These are phyloP conservation scores for Colletotrichum scovillei DNA, from an alignment of 2,329 filamentous ascomycete species.

Conservation along the genomic window DNA sequence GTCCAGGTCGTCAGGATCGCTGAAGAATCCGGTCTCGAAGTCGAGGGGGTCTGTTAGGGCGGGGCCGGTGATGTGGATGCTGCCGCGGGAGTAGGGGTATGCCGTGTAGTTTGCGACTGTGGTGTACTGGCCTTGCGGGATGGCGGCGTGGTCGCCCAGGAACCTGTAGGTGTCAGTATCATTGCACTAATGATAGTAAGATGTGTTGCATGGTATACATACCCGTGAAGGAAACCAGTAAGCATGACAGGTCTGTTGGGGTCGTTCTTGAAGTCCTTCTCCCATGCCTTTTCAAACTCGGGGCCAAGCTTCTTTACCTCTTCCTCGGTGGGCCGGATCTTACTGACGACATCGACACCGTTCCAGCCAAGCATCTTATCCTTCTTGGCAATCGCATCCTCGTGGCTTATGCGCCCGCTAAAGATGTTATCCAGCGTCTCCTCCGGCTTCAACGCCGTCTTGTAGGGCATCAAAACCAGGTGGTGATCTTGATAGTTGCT, in stretches of 20 bases:
- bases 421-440: conserved; percentile 55
- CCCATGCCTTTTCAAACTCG: conserved; percentile 62
- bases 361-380: conserved; percentile 63
- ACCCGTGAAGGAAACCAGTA: conserved; percentile 38
- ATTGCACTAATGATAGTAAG: neutral
- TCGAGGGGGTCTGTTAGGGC: conserved; percentile 52
- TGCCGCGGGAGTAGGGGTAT: conserved; percentile 70
- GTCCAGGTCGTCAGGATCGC: conserved; percentile 61
- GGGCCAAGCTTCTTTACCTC: conserved; percentile 63
- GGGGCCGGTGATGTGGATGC: conserved; percentile 62
- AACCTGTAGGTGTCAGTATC: conserved; percentile 33
- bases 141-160: conserved; percentile 49
- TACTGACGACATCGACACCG: conserved; percentile 61
- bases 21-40: conserved; percentile 65
- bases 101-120: conserved; percentile 62
- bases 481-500: conserved; percentile 62
- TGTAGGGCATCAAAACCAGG: conserved; percentile 62
- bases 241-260: conserved; percentile 42
- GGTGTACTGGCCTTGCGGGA: conserved; percentile 58
- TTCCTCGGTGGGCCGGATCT: conserved; percentile 63
- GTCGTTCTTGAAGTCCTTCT: conserved; percentile 56
- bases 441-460: conserved; percentile 53
- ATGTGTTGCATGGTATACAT: neutral
- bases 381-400: conserved; percentile 39
- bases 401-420: conserved; percentile 36